Conservation (phyloP, 495 filamentous ascomycete genomes). For the Pseudevernia furfuracea region DNA sequence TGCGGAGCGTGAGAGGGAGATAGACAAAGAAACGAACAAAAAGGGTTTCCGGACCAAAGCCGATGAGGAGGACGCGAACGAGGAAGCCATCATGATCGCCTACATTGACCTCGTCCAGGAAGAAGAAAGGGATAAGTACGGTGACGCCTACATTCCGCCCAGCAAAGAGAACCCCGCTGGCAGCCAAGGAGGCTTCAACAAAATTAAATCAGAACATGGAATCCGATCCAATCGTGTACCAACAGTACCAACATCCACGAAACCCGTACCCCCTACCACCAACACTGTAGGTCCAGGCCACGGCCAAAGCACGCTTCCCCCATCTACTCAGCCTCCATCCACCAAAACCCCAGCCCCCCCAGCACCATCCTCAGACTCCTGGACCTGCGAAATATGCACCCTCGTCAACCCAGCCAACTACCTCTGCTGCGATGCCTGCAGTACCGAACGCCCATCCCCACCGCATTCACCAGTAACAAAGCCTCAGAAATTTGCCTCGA, state of each 20-base stretch:
- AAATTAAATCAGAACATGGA: constrained; percentile 6
- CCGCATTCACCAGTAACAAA: constrained; percentile 15
- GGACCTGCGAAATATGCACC: constrained; percentile 76
- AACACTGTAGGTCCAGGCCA: constrained; percentile 11
- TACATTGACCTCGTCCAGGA: constrained; percentile 81
- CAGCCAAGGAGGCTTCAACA: constrained; percentile 29
- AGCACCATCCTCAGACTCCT: constrained; percentile 36
- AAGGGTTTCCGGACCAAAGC: constrained; percentile 77
- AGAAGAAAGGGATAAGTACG: constrained; percentile 69
- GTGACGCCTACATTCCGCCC: constrained; percentile 55
- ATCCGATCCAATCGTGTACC: constrained; percentile 5
- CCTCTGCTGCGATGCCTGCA: constrained; percentile 74
- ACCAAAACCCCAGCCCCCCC: constrained; percentile 6
- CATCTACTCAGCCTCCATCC: background rate
- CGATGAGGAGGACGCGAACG: constrained; percentile 84
- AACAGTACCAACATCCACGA: constrained; percentile 23
- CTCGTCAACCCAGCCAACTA: constrained; percentile 66
- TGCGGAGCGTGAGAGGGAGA: constrained; percentile 39
- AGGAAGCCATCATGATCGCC: constrained; percentile 79
- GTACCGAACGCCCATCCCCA: constrained; percentile 49
- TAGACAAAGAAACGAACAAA: constrained; percentile 58
- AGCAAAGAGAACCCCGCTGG: constrained; percentile 55
- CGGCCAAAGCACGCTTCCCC: constrained; percentile 16
- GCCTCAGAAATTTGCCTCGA: background rate
- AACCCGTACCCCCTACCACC: constrained; percentile 18